Evolutionary conservation across 1,284 basidiomycete genomes (phyloP).

Genomic region (Sparassis latifolia): DNA sequence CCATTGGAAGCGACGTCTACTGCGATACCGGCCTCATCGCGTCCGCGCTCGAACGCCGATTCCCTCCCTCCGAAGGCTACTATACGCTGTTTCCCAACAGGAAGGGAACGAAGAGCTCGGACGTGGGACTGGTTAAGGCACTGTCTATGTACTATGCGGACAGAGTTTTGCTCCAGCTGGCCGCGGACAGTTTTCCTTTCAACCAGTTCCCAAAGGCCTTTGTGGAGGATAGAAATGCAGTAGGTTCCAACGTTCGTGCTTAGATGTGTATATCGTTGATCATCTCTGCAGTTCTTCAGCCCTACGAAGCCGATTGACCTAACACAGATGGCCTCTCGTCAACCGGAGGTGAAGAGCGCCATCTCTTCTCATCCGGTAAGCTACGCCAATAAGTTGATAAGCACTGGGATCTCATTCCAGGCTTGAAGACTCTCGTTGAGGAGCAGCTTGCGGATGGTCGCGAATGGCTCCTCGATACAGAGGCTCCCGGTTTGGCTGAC

Average conservation of each 20-base stretch:
- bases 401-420: not conserved
- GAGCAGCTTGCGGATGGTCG: constrained; percentile 50
- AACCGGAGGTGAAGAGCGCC: constrained; percentile 27
- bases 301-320: constrained; percentile 26
- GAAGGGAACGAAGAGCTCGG: constrained; percentile 32
- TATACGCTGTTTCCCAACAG: constrained; percentile 41
- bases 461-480: constrained; percentile 53
- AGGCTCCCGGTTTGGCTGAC: constrained; percentile 43
- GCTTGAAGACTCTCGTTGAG: constrained; percentile 36
- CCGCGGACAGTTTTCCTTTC: constrained; percentile 21
- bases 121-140: constrained; percentile 41
- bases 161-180: constrained; percentile 1
- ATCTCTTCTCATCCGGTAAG: constrained; percentile 37
- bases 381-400: not conserved
- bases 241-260: too few species aligned
- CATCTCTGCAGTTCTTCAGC: too few species aligned
- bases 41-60: constrained; percentile 40
- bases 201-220: constrained; percentile 36
- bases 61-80: constrained; percentile 39
- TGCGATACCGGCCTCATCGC: constrained; percentile 47
- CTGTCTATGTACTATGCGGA: constrained; percentile 42
- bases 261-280: too few species aligned
- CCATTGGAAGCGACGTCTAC: constrained; percentile 51
- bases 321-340: constrained; percentile 25
- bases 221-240: constrained; percentile 36